These are phyloP conservation scores for Sporisorium iseilematis-ciliati DNA, from an alignment of 1,284 basidiomycete genomes.

Conservation along the genomic window DNA sequence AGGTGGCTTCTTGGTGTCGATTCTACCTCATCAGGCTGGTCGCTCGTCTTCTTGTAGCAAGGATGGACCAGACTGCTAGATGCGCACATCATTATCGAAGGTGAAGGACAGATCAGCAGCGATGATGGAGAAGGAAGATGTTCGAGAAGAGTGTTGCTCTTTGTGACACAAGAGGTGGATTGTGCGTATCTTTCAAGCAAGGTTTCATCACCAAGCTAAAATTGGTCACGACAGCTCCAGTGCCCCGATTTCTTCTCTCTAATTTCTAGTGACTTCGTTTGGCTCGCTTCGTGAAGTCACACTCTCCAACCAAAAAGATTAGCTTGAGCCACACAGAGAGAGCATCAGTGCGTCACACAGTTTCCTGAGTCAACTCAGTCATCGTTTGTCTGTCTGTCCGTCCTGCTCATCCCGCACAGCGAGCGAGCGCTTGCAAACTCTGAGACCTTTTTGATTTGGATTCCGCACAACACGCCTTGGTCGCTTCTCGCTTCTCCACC, in stretches of 20 bases:
- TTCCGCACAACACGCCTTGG: constrained; percentile 3
- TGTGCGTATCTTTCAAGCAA: constrained; percentile 4
- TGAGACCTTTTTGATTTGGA: constrained; percentile 7
- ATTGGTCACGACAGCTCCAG: constrained; percentile 2
- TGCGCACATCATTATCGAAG: no score
- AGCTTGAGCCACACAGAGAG: background rate
- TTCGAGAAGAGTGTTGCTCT: background rate
- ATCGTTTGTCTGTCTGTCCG: background rate
- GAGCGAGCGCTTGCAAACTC: constrained; percentile 8
- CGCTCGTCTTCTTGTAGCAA: no score
- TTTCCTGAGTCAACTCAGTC: background rate
- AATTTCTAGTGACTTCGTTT: background rate
- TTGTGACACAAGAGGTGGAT: constrained; percentile 3
- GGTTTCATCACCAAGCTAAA: background rate
- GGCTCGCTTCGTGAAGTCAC: constrained; percentile 5
- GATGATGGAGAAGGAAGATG: background rate
- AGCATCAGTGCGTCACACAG: constrained; percentile 15
- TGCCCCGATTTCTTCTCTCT: constrained; percentile 5
- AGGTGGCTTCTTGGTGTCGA: no score
- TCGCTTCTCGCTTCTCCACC: constrained; percentile 6
- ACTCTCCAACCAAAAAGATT: background rate
- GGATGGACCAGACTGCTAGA: no score
- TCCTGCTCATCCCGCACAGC: constrained; percentile 7
- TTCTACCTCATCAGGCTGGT: no score
- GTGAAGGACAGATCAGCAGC: no score